Base-by-base conservation (phyloP, 1,284 basidiomycete species). In the Sanghuangporus sanghuang region DNA sequence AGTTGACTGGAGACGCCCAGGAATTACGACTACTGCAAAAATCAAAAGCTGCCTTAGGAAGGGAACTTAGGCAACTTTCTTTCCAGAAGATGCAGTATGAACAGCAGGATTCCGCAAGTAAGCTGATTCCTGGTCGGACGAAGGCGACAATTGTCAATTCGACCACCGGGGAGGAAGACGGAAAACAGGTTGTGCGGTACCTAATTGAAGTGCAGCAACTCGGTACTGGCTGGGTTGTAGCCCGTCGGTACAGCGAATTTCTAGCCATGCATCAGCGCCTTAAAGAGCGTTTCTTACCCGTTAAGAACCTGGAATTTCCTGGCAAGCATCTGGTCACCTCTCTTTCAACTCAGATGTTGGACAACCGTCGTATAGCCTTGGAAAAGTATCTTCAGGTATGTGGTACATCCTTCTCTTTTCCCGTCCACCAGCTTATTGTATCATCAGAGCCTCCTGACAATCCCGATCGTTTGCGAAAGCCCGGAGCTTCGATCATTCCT, bases 221-320 rank as follows among this genome's bases (percentile, higher is more conserved):
- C 27, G 86, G 83, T n/a, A 89, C 90, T 1, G 92, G 92, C 2
- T 98, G 96, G 96, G 88, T 95, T 32, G 89, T 98, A 2, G 89
- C 93, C 4, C 80, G 95, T 67, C 79, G 96, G 65, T 99, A 97
- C 74, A 97, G 94, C 73, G 96, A 98, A 73, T 99, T 99, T 73
- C 84, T 90, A 70, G 86, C 84, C 59, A 87, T 98, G 81, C 93
- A 98, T 72, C 90, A 87, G 68, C 86, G 87, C 63, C 76, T 99
- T 55, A 85, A 86, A 64, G 93, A 95, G 59, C 83, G 85, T 57
- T 89, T 91, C 71, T 74, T 76, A 1, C 70, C 84, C 7, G 87
- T 93, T 23, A 81, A 85, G 64, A 81, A 80, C 62, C 76, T 96
- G 58, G 94, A 96, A 66, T 91, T 98, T 68, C 95, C 95, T 1